Evolutionary conservation across 2,329 filamentous ascomycete species (phyloP), one percentile per base, ranked within the genome.

Genomic region (Microdochium paspali): DNA sequence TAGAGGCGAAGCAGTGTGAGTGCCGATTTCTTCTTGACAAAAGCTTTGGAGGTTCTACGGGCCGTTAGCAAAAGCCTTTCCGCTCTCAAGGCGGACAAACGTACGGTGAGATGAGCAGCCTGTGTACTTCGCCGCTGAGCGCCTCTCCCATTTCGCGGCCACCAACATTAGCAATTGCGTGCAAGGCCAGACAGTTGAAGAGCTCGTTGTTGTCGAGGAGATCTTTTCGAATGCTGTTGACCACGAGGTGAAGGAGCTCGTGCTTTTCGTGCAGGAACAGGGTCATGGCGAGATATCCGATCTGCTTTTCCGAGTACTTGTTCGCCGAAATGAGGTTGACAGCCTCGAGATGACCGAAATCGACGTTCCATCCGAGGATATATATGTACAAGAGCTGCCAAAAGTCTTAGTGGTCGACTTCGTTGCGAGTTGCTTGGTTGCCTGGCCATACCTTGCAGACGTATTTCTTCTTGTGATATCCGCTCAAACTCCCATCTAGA

Each of bases 381-480:
- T 98, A 98, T 61, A 98, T 97, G 67, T 98, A 98, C 52, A 98
- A 76, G 56, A 98, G 81, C 82, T 80, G 54, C 46, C 13, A 32
- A n/a, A n/a, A 9, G 24, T 25, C 49, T 65, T 54, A 64, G 58
- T 52, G 42, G 46, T 30, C 23, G 48, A 20, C 44, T 47, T 48
- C 50, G 47, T 45, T 46, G 45, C 18, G 44, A 39, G 48, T 45
- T 44, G 35, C 21, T n/a, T 35, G 35, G 47, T 48, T 20, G n/a
- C n/a, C 44, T 39, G 24, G 18, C 20, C 64, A 47, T 70, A 82
- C 79, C 74, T 98, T 98, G 87, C 93, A 98, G 56, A 98, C 93
- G 65, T 98, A 98, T 86, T 98, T 98, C 79, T 98, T 98, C 76
- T 94, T 96, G 74, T 96, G 90, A 64, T 98, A 98, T 55, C 93